These are phyloP conservation scores for Samsoniella hepiali DNA, from an alignment of 2,329 filamentous ascomycete genomes.

Conservation along the genomic window DNA sequence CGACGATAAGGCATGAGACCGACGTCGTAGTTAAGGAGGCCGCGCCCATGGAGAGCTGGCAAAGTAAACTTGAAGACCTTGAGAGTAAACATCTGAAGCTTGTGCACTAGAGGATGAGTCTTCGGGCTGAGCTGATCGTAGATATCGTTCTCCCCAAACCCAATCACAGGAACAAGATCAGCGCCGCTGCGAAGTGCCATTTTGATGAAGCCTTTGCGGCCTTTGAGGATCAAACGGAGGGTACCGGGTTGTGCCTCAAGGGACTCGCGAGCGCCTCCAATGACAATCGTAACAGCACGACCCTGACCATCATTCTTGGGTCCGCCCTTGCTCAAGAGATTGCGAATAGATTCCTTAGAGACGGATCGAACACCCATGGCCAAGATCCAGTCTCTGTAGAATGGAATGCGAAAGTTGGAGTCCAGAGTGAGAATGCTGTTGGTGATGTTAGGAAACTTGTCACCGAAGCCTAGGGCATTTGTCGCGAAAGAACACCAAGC, in stretches of 20 bases:
- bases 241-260: slow-evolving; percentile 80
- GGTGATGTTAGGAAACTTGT: slow-evolving; percentile 90
- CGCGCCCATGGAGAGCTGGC: slow-evolving; percentile 83
- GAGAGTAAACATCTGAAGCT: slow-evolving; percentile 79
- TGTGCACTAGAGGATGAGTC: slow-evolving; percentile 75
- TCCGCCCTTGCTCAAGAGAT: slow-evolving; percentile 77
- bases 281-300: slow-evolving; percentile 92
- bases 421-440: slow-evolving; percentile 94
- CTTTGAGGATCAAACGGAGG: slow-evolving; percentile 73
- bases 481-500: slow-evolving; percentile 90
- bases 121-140: slow-evolving; percentile 85
- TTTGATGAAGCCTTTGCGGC: slow-evolving; percentile 91
- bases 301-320: slow-evolving; percentile 79
- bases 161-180: slow-evolving; percentile 86
- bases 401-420: slow-evolving; percentile 87
- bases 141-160: slow-evolving; percentile 92
- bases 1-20: slow-evolving; percentile 91
- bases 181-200: slow-evolving; percentile 89
- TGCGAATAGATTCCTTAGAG: slow-evolving; percentile 83
- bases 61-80: slow-evolving; percentile 88
- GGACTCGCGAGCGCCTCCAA: slow-evolving; percentile 89
- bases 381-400: slow-evolving; percentile 93
- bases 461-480: slow-evolving; percentile 80
- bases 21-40: slow-evolving; percentile 97
- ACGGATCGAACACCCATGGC: slow-evolving; percentile 85